Evolutionary conservation across 1,284 basidiomycete genomes (phyloP).

Genomic region (Pseudozyma flocculosa): DNA sequence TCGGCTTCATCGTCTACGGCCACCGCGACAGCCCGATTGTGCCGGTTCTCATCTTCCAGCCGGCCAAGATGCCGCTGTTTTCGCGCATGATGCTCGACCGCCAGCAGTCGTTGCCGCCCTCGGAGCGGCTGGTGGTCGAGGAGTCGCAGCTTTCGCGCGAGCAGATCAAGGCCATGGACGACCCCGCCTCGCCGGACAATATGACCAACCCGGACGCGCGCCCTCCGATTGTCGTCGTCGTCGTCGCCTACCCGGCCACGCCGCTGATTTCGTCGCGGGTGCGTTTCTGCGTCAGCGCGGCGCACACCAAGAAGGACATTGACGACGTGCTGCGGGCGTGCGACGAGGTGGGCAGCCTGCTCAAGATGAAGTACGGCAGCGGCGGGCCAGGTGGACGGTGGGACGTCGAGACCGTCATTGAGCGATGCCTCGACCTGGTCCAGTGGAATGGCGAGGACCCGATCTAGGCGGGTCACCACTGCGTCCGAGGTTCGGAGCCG

Average conservation of each 20-base stretch:
- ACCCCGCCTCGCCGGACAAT: constrained; percentile 27
- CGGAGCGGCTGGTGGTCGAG: constrained; percentile 36
- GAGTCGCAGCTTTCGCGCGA: constrained; percentile 28
- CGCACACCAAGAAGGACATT: constrained; percentile 96
- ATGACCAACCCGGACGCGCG: constrained; percentile 29
- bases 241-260: constrained; percentile 70
- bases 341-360: constrained; percentile 84
- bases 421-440: constrained; percentile 76
- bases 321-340: constrained; percentile 82
- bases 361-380: constrained; percentile 75
- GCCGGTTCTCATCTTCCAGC: constrained; percentile 88
- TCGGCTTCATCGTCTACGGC: constrained; percentile 96
- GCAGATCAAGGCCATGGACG: constrained; percentile 30
- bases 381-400: constrained; percentile 71
- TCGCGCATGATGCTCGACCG: constrained; percentile 55
- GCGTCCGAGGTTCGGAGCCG: too few species aligned
- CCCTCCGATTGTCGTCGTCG: constrained; percentile 53
- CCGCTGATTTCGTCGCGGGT: constrained; percentile 86
- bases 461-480: constrained; percentile 14
- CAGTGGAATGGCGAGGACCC: constrained; percentile 51
- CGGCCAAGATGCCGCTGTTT: constrained; percentile 62
- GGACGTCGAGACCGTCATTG: constrained; percentile 76
- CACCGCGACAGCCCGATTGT: constrained; percentile 89
- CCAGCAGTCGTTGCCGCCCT: constrained; percentile 42
- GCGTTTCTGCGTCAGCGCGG: constrained; percentile 88